phyloP scores from a whole-genome alignment of 225 moss, liverwort and hornwort species.

The Takakia lepidozioides region DNA sequence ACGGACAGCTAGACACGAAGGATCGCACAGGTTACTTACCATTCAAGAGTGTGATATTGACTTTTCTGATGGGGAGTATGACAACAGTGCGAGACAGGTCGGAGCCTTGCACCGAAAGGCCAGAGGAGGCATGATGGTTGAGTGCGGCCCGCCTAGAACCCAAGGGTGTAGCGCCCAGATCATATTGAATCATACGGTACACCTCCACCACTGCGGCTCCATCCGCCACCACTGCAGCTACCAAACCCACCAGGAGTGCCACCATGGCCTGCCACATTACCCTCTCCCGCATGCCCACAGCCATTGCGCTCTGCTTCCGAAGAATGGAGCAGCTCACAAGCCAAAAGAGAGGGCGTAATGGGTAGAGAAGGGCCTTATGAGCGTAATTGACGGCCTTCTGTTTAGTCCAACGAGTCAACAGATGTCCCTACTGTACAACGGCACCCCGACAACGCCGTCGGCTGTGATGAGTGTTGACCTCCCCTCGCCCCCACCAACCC shows the following conservation, averaged over 20 bases:
- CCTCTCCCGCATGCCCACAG: constrained; percentile 7
- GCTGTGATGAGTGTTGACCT: no score
- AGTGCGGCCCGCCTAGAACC: constrained; percentile 78
- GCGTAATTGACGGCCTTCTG: no score
- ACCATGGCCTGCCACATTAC: constrained; percentile 48
- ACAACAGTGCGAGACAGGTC: constrained; percentile 83
- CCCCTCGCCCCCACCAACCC: no score
- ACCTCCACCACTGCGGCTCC: constrained; percentile 92
- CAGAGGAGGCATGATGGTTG: constrained; percentile 80
- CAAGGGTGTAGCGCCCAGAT: constrained; percentile 66
- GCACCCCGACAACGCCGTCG: no score
- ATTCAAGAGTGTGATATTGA: constrained; percentile 61
- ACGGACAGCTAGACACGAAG: no score
- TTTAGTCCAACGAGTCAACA: no score
- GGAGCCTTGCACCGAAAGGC: constrained; percentile 66
- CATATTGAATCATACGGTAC: constrained; percentile 94
- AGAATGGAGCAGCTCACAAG: no score
- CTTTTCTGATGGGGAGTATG: constrained; percentile 75
- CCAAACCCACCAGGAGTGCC: constrained; percentile 49
- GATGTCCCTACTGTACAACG: no score
- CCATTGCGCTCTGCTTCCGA: no score
- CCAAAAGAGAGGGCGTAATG: no score
- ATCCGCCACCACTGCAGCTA: constrained; percentile 66
- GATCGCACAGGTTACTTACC: no score
- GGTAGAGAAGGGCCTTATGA: no score